These are phyloP conservation scores for Mycena crocata DNA, from an alignment of 768 basidiomycete species.

Conservation along the genomic window DNA sequence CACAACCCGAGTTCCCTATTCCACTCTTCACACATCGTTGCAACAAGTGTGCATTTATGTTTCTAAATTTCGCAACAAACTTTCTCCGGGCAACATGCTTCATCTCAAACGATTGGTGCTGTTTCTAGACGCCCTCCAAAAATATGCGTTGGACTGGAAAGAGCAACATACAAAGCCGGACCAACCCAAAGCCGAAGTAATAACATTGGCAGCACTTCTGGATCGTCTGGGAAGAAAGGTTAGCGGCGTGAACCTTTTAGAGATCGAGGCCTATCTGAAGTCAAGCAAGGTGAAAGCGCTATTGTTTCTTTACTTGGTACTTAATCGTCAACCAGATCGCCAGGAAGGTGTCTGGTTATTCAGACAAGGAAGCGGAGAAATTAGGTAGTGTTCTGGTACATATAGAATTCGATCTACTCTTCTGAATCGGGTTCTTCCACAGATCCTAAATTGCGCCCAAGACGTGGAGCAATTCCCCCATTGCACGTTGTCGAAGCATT, in stretches of 20 bases:
- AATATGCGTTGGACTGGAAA: conserved; percentile 69
- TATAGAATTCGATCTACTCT: not conserved
- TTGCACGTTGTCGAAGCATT: conserved; percentile 86
- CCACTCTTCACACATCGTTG: conserved; percentile 69
- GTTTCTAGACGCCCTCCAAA: conserved; percentile 77
- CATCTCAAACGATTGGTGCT: conserved; percentile 84
- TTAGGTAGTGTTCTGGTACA: conserved; percentile 42
- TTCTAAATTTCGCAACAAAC: conserved; percentile 78
- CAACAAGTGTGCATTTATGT: conserved; percentile 85
- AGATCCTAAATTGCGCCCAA: conserved; percentile 37
- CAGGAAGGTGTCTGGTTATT: conserved; percentile 88
- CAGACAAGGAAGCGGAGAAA: conserved; percentile 67
- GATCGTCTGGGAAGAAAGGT: conserved; percentile 73
- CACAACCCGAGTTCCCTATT: conserved; percentile 70
- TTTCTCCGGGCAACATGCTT: conserved; percentile 78
- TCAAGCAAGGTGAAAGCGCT: conserved; percentile 80
- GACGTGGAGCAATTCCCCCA: conserved; percentile 71
- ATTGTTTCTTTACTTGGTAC: no score
- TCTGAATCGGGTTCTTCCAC: conserved; percentile 1
- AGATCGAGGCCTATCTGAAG: conserved; percentile 84
- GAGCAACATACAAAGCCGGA: conserved; percentile 40
- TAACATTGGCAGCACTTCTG: conserved; percentile 76
- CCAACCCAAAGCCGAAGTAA: conserved; percentile 59
- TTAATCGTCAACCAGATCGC: conserved; percentile 59
- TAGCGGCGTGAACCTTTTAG: conserved; percentile 84